Evolutionary conservation across 805 yeast species (phyloP), one percentile per base, ranked within the genome.

Genomic region (Metschnikowia drakensbergensis): DNA sequence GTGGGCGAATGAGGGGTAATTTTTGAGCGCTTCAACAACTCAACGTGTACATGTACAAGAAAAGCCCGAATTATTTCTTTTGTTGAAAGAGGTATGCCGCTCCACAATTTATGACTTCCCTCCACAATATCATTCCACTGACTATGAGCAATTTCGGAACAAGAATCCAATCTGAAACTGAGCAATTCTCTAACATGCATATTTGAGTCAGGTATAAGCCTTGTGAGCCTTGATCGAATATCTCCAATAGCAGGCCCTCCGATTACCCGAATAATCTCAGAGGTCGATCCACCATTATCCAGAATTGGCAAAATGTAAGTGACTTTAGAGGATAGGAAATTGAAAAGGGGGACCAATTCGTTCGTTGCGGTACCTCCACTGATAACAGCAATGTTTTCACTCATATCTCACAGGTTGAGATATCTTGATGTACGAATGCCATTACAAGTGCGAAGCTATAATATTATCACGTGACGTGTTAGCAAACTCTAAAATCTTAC

Each of bases 221-320:
- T 68, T 0, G 89, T 86, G 28, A 90, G 74, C 48, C 98, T 66
- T 0, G 96, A 88, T 42, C 97, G 70, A 2, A 91, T 75, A 62
- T 91, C 98, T 2, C 98, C 98, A 46, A 91, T 88, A 0, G 97
- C 97, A 3, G 96, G 96, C 0, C 98, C 97, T 2, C 96, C 96
- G 13, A 91, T 73, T 1, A 89, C 88, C 10, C 97, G 68, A 5
- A 90, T 74, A 25, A 91, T 78, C 65, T 91, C 97, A 27, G 95
- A 84, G 0, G 97, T 88, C 1, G 97, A 90, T 0, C 97, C 97
- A 13, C 98, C 98, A 61, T 91, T 91, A 64, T 91, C 98, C 42
- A 88, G 82, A 11, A 91, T 80, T 0, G 98, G 98, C 32, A 91
- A 67, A 4, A 90, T 76, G 56, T 86, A 90, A 2, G 84, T 69